phyloP scores from a whole-genome alignment of 1,284 basidiomycete genomes.

The Lentinula novae-zelandiae region DNA sequence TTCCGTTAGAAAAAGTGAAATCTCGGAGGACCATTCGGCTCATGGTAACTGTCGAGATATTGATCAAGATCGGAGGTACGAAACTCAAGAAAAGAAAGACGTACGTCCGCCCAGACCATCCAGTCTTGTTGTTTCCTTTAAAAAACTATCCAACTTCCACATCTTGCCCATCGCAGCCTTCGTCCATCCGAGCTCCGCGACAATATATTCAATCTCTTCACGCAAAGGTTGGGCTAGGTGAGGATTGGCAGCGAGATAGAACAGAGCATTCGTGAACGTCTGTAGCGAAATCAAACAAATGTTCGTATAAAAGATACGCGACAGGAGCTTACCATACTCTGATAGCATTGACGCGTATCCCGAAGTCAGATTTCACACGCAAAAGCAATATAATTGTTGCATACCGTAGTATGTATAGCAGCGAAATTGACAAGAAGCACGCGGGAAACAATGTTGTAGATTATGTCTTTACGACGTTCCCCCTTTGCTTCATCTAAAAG shows the following conservation, averaged over 20 bases:
- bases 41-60: conserved; percentile 16
- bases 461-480: conserved; percentile 2
- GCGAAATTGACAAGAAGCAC: conserved; percentile 7
- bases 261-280: conserved; percentile 32
- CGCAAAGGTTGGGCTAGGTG: conserved; percentile 32
- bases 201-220: conserved; percentile 30
- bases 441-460: background rate
- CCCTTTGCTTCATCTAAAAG: conserved; percentile 19
- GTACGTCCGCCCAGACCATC: background rate
- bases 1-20: conserved; percentile 26
- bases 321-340: conserved; percentile 6
- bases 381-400: background rate
- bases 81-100: background rate
- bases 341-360: background rate
- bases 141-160: conserved; percentile 10
- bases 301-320: too few species aligned
- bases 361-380: background rate
- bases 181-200: conserved; percentile 24
- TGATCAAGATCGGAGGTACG: background rate
- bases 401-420: conserved; percentile 10
- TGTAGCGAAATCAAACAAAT: conserved; percentile 12
- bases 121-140: conserved; percentile 9
- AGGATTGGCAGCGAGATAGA: conserved; percentile 30
- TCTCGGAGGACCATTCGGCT: conserved; percentile 17
- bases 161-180: conserved; percentile 10